Conservation (phyloP, 2,329 filamentous ascomycete genomes). For the Pestalotiopsis sp. region DNA sequence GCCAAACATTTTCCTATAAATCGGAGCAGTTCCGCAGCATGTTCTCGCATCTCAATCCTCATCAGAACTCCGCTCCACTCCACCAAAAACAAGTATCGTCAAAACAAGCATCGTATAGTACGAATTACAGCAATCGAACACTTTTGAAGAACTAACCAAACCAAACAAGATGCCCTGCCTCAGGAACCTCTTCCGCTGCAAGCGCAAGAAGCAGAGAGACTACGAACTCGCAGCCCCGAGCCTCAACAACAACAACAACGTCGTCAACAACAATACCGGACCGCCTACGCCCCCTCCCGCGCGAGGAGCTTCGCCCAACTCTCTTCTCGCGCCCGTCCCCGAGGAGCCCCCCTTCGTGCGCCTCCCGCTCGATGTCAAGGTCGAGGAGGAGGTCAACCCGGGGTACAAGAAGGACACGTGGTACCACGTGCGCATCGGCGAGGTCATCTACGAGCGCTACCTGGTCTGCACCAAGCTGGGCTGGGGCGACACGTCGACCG, state of each 20-base stretch:
- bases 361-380: not conserved
- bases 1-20: too few species aligned
- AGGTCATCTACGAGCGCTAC: slow-evolving; percentile 8
- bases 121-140: too few species aligned
- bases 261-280: not conserved
- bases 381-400: slow-evolving; percentile 10
- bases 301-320: not conserved
- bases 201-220: not conserved
- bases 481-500: slow-evolving; percentile 11
- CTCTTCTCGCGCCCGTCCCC: not conserved
- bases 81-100: too few species aligned
- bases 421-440: slow-evolving; percentile 12
- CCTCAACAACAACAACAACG: not conserved
- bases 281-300: not conserved
- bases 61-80: too few species aligned
- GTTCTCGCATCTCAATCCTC: too few species aligned
- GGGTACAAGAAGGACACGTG: slow-evolving; percentile 1
- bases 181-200: not conserved
- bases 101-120: too few species aligned
- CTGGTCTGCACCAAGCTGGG: slow-evolving; percentile 11
- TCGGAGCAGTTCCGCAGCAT: too few species aligned
- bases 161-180: not conserved
- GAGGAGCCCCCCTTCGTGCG: not conserved
- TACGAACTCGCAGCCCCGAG: not conserved
- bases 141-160: too few species aligned